A percentile compares a stretch with the other conserved stretches of the same genome.
Conservation (phyloP, 2,329 filamentous ascomycete species). For the Sarocladiaceae sp. region DNA sequence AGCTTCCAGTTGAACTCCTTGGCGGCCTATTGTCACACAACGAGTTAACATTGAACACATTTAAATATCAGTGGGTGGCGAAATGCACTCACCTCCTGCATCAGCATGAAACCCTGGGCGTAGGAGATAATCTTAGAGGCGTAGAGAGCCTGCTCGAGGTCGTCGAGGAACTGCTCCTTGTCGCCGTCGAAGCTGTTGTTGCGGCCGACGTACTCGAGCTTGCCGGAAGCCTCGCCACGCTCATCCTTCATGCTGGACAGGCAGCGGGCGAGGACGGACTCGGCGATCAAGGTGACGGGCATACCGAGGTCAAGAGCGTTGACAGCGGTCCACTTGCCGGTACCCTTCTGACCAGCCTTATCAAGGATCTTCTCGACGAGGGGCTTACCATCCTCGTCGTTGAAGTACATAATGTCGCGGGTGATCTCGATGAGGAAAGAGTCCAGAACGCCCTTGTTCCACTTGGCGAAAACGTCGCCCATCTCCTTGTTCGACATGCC, state of each 20-base stretch:
- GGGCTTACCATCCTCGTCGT: constrained; percentile 84
- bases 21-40: constrained; percentile 58
- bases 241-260: constrained; percentile 90
- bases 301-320: constrained; percentile 97
- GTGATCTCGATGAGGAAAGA: constrained; percentile 99
- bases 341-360: constrained; percentile 98
- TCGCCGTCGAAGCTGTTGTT: constrained; percentile 76
- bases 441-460: constrained; percentile 98
- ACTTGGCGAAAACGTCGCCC: constrained; percentile 86
- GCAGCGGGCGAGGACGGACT: constrained; percentile 93
- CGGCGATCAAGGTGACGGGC: constrained; percentile 96
- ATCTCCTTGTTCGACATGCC: constrained; percentile 90
- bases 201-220: constrained; percentile 70
- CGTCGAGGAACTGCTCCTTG: constrained; percentile 88
- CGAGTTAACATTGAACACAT: too few relatives aligned
- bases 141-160: constrained; percentile 98
- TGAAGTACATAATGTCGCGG: constrained; percentile 96
- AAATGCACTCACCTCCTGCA: constrained; percentile 72
- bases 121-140: constrained; percentile 99
- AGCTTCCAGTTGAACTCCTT: constrained; percentile 97
- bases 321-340: constrained; percentile 99
- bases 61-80: too few relatives aligned
- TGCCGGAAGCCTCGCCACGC: constrained; percentile 72
- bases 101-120: constrained; percentile 99
- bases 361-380: constrained; percentile 99